Evolutionary conservation across 352 stramenopile species (phyloP).

Genomic region (Globisporangium viniferum): DNA sequence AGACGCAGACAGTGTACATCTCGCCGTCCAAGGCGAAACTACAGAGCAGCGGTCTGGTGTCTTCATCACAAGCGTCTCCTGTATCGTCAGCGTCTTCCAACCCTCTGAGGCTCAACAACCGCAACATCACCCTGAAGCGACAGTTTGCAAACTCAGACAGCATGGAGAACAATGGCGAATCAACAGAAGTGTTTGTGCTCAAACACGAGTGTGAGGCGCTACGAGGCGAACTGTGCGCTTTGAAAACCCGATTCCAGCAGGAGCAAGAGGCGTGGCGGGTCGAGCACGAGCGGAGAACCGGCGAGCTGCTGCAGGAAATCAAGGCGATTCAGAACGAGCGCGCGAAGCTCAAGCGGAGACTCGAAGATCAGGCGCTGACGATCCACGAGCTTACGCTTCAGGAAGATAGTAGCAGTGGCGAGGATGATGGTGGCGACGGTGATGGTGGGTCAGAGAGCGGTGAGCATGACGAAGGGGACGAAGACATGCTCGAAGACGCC

Average conservation of each 20-base stretch:
- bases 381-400: slow-evolving; percentile 80
- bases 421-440: neutral
- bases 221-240: slow-evolving; percentile 21
- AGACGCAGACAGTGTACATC: slow-evolving; percentile 30
- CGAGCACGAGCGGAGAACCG: slow-evolving; percentile 31
- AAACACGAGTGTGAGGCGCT: slow-evolving; percentile 30
- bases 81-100: slow-evolving; percentile 13
- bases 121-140: neutral
- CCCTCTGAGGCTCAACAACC: neutral
- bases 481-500: slow-evolving; percentile 16
- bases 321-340: slow-evolving; percentile 40
- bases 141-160: neutral
- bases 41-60: neutral
- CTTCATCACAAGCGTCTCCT: slow-evolving; percentile 4
- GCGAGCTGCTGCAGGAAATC: slow-evolving; percentile 41
- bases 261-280: slow-evolving; percentile 26
- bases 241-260: slow-evolving; percentile 22
- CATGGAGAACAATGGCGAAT: slow-evolving; percentile 3
- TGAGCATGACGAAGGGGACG: slow-evolving; percentile 29
- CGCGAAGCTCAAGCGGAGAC: slow-evolving; percentile 33
- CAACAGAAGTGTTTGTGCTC: slow-evolving; percentile 17
- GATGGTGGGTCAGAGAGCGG: slow-evolving; percentile 8
- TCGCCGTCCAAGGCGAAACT: slow-evolving; percentile 30
- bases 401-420: slow-evolving; percentile 32
- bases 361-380: slow-evolving; percentile 65